Evolutionary conservation across 495 filamentous ascomycete species (phyloP).

Genomic region (Podospora appendiculata): DNA sequence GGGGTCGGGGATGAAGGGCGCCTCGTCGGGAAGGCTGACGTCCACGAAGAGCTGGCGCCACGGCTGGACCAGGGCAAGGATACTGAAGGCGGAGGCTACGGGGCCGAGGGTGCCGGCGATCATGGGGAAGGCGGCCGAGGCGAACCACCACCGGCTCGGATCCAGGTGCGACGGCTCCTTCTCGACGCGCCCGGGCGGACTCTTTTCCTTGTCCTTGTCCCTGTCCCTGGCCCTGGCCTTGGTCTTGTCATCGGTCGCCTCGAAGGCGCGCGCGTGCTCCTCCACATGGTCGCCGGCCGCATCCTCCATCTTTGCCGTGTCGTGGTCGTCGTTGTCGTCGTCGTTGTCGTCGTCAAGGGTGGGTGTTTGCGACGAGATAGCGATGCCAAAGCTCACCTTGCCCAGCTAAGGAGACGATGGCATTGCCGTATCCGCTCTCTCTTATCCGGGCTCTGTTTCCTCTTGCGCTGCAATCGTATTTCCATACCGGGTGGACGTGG

Average conservation of each 20-base stretch:
- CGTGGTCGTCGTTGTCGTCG: too few relatives aligned
- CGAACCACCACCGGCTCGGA: constrained; percentile 79
- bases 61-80: constrained; percentile 64
- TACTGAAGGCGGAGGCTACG: constrained; percentile 70
- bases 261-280: constrained; percentile 11
- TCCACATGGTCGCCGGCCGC: constrained; percentile 18
- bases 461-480: too few relatives aligned
- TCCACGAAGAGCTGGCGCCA: constrained; percentile 62
- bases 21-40: constrained; percentile 37
- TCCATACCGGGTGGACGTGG: too few relatives aligned
- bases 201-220: background rate
- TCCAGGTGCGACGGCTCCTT: constrained; percentile 39
- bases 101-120: constrained; percentile 79
- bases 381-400: too few relatives aligned
- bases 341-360: too few relatives aligned
- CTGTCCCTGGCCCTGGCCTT: background rate
- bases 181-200: constrained; percentile 9
- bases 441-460: too few relatives aligned
- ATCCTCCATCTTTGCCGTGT: constrained; percentile 17
- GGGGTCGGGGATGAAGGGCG: constrained; percentile 55
- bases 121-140: constrained; percentile 72
- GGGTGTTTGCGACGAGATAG: too few relatives aligned
- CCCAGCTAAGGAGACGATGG: too few relatives aligned
- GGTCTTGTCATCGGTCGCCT: constrained; percentile 1
- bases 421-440: too few relatives aligned